Conservation (phyloP, 2,329 filamentous ascomycete species). For the Dendrostoma leiphaemia region DNA sequence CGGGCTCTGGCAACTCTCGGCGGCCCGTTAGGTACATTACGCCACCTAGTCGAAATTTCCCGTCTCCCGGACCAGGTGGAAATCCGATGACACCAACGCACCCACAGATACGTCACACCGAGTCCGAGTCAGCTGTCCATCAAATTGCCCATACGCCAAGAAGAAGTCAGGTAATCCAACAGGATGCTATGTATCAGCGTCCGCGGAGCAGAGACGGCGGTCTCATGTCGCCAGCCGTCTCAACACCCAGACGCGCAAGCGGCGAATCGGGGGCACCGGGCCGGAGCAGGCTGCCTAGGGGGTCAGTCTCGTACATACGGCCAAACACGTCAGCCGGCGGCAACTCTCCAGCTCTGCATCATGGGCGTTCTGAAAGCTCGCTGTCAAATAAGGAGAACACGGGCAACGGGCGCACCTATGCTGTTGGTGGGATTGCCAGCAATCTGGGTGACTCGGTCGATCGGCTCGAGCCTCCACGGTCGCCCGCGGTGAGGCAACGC, state of each 20-base stretch:
- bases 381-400: slow-evolving; percentile 27
- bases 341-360: slow-evolving; percentile 18
- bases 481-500: slow-evolving; percentile 16
- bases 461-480: slow-evolving; percentile 6
- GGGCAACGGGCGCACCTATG: slow-evolving; percentile 7
- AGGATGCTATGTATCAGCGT: slow-evolving; percentile 16
- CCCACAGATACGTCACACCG: slow-evolving; percentile 16
- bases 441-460: slow-evolving; percentile 7
- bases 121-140: slow-evolving; percentile 13
- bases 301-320: slow-evolving; percentile 25
- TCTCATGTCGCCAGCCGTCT: slow-evolving; percentile 12
- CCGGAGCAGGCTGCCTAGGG: slow-evolving; percentile 29
- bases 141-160: slow-evolving; percentile 16
- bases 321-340: slow-evolving; percentile 24
- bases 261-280: slow-evolving; percentile 9
- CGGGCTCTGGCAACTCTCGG: slow-evolving; percentile 33
- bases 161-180: slow-evolving; percentile 14
- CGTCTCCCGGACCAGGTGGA: slow-evolving; percentile 2
- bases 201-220: slow-evolving; percentile 17
- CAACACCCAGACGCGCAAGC: slow-evolving; percentile 7
- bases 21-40: slow-evolving; percentile 55
- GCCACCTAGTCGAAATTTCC: slow-evolving; percentile 27
- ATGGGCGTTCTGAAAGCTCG: slow-evolving; percentile 24
- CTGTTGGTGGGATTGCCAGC: slow-evolving; percentile 14
- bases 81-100: slow-evolving; percentile 15